Evolutionary conservation across 2,329 filamentous ascomycete genomes (phyloP).

Genomic region (Penicillium sp.): DNA sequence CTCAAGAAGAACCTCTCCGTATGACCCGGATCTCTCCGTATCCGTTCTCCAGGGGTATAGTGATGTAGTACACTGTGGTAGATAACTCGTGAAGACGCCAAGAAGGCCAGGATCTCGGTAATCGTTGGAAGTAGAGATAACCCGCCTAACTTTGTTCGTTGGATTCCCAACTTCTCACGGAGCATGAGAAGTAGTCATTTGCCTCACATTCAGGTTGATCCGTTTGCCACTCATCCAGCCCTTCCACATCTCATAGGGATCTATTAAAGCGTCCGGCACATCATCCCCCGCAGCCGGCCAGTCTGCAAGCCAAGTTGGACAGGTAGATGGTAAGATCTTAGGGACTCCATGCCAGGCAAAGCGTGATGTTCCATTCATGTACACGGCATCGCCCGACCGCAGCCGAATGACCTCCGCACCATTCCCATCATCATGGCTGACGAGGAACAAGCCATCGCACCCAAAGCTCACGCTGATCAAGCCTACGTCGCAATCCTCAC

Average conservation of each 20-base stretch:
- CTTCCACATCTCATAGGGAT: constrained; percentile 61
- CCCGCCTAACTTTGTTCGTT: neutral
- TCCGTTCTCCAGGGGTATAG: too few relatives aligned
- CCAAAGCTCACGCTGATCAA: constrained; percentile 83
- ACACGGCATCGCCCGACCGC: constrained; percentile 79
- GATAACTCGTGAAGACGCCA: too few relatives aligned
- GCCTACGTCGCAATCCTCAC: constrained; percentile 71
- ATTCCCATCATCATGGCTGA: constrained; percentile 57
- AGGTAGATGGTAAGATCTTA: constrained; percentile 73
- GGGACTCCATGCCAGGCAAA: constrained; percentile 96
- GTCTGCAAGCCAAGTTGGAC: constrained; percentile 64
- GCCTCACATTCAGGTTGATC: constrained; percentile 86
- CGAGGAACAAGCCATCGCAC: constrained; percentile 84
- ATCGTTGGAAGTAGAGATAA: neutral
- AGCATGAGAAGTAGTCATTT: constrained; percentile 60
- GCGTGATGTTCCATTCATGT: constrained; percentile 75
- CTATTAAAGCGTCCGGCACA: constrained; percentile 29
- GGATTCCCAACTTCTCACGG: neutral
- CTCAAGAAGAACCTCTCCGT: too few relatives aligned
- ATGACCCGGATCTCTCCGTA: too few relatives aligned
- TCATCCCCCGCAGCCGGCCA: constrained; percentile 60
- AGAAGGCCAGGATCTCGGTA: neutral
- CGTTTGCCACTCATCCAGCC: constrained; percentile 87
- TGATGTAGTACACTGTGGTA: too few relatives aligned
- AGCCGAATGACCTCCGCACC: constrained; percentile 55